Conservation (phyloP, 345 rosid species). For the Zanthoxylum bungeanum region DNA sequence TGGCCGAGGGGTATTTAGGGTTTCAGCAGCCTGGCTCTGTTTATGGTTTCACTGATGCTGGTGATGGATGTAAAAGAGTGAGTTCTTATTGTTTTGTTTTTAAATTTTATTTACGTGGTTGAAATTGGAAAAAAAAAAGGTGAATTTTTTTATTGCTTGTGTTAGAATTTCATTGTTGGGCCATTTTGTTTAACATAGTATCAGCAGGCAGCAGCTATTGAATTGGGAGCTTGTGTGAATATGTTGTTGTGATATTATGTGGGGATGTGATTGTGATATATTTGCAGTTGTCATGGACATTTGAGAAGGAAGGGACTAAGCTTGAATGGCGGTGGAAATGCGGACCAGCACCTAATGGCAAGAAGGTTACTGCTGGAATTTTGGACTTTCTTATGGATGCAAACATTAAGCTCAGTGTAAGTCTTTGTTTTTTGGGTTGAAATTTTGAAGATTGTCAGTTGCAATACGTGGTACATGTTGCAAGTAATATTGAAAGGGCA, state of each 20-base stretch:
- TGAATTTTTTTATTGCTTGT: background rate
- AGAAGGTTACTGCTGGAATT: conserved; percentile 49
- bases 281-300: conserved; percentile 86
- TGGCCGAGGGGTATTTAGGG: conserved; percentile 76
- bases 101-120: background rate
- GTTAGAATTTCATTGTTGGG: background rate
- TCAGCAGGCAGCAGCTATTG: background rate
- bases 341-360: conserved; percentile 45
- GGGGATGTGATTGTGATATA: background rate
- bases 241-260: background rate
- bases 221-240: background rate
- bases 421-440: background rate
- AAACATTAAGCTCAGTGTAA: conserved; percentile 77
- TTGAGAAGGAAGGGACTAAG: conserved; percentile 84
- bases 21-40: conserved; percentile 70
- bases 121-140: background rate
- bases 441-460: background rate
- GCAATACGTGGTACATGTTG: background rate
- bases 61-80: conserved; percentile 67
- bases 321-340: conserved; percentile 95
- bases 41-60: conserved; percentile 74
- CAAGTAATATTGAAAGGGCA: background rate
- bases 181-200: background rate
- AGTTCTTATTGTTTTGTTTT: conserved; percentile 5
- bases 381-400: conserved; percentile 89